Evolutionary conservation across 2,329 filamentous ascomycete genomes (phyloP).

Genomic region (Colletotrichum scovillei): DNA sequence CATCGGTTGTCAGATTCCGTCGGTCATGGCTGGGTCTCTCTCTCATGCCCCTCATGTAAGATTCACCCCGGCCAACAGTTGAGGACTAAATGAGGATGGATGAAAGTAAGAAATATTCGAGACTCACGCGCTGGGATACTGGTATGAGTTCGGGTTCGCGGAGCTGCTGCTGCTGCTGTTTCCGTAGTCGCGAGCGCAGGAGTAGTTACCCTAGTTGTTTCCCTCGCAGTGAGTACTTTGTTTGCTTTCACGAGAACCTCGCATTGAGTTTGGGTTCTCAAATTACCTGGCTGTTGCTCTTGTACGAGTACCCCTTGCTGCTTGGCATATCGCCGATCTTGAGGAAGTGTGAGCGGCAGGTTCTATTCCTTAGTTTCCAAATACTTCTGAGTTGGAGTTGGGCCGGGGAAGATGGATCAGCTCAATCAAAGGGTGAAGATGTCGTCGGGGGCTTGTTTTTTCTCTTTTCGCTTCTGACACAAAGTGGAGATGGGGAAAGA

Average conservation of each 20-base stretch:
- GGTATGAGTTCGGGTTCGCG: conserved; percentile 69
- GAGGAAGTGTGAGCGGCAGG: background rate
- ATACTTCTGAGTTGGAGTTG: background rate
- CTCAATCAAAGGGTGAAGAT: background rate
- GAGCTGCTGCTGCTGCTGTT: conserved; percentile 60
- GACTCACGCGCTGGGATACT: conserved; percentile 73
- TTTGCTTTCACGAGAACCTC: background rate
- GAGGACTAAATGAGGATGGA: no score
- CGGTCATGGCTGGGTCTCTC: no score
- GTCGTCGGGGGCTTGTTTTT: background rate
- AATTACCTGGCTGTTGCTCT: conserved; percentile 70
- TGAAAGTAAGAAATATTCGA: background rate
- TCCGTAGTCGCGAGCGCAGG: conserved; percentile 73
- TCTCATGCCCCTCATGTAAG: no score
- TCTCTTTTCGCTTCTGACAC: background rate
- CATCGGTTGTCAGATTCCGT: background rate
- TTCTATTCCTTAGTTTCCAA: background rate
- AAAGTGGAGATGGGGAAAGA: conserved; percentile 5
- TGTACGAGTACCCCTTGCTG: conserved; percentile 52
- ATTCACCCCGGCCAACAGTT: no score
- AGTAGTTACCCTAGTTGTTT: conserved; percentile 70
- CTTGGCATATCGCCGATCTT: conserved; percentile 34
- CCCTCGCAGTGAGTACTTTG: background rate
- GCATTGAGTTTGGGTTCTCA: conserved; percentile 11
- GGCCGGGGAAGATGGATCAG: background rate